Evolutionary conservation across 257 asterid genomes (phyloP).

Genomic region (Striga asiatica): DNA sequence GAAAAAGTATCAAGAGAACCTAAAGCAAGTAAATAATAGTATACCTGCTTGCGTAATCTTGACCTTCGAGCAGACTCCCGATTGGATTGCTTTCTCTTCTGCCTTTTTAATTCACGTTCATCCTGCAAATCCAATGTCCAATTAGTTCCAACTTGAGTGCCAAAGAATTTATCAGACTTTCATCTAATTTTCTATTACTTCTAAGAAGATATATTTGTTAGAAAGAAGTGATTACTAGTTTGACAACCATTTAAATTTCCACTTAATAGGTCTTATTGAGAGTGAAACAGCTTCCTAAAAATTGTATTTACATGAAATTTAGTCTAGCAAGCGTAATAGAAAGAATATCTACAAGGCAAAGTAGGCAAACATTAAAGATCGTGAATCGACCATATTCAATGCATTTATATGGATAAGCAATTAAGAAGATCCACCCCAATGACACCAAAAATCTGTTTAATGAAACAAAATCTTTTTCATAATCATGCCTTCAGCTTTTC

Average conservation of each 20-base stretch:
- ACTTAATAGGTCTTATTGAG: too few relatives aligned
- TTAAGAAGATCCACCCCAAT: background rate
- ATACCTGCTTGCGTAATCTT: slow-evolving; percentile 92
- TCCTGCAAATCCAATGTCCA: slow-evolving; percentile 37
- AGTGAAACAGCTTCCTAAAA: background rate
- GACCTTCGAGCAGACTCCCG: slow-evolving; percentile 99
- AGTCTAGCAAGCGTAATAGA: background rate
- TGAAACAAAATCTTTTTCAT: background rate
- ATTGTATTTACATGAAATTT: background rate
- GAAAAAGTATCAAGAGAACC: background rate
- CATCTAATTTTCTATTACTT: background rate
- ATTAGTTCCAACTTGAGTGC: background rate
- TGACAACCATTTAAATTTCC: background rate
- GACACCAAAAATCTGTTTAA: background rate
- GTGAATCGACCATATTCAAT: too few relatives aligned
- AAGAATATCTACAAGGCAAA: background rate
- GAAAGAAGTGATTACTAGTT: background rate
- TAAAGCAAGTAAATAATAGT: background rate
- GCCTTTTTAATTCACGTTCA: slow-evolving; percentile 88
- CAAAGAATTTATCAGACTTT: background rate
- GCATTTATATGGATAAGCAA: background rate
- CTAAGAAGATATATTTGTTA: background rate
- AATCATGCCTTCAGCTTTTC: background rate
- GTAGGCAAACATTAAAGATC: too few relatives aligned
- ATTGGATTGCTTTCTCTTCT: slow-evolving; percentile 92